phyloP scores from a whole-genome alignment of 495 filamentous ascomycete species.

The Hyphodiscus hymeniophilus region DNA sequence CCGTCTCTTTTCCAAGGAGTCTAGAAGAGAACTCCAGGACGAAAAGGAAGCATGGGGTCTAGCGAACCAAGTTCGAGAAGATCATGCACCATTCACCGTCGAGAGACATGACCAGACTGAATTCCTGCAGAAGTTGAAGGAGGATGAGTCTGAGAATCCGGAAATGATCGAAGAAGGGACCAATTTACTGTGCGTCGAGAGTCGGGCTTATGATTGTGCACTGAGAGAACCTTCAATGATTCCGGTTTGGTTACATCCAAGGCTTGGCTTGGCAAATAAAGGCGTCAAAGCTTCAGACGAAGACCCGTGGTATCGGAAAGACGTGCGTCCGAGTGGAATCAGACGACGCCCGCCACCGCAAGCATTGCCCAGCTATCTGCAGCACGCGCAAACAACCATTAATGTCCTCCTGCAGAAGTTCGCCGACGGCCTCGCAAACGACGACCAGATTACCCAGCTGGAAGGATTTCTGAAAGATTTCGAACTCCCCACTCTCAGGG shows the following conservation, averaged over 20 bases:
- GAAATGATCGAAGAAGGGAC: background rate
- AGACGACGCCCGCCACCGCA: too few species aligned
- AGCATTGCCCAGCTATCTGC: slow-evolving; percentile 4
- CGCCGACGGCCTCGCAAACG: background rate
- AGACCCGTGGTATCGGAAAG: slow-evolving; percentile 1
- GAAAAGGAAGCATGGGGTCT: slow-evolving; percentile 6
- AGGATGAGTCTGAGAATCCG: slow-evolving; percentile 3
- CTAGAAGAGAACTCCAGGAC: background rate
- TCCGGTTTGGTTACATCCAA: slow-evolving; percentile 18
- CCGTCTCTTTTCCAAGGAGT: slow-evolving; percentile 10
- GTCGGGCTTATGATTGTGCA: slow-evolving; percentile 13
- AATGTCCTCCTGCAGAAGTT: background rate
- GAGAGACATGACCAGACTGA: slow-evolving; percentile 8
- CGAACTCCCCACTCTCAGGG: too few species aligned
- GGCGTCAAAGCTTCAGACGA: background rate
- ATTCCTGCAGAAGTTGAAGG: slow-evolving; percentile 9
- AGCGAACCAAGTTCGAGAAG: slow-evolving; percentile 10
- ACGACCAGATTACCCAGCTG: background rate
- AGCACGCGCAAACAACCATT: background rate
- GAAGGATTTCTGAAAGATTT: too few species aligned
- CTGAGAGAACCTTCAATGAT: slow-evolving; percentile 15
- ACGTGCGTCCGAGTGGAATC: too few species aligned
- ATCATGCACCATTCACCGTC: slow-evolving; percentile 17
- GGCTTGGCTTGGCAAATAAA: slow-evolving; percentile 8
- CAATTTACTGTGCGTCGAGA: slow-evolving; percentile 12